Evolutionary conservation across 2,329 filamentous ascomycete genomes (phyloP), one percentile per base, ranked within the genome.

Genomic region (Botrytis byssoidea): DNA sequence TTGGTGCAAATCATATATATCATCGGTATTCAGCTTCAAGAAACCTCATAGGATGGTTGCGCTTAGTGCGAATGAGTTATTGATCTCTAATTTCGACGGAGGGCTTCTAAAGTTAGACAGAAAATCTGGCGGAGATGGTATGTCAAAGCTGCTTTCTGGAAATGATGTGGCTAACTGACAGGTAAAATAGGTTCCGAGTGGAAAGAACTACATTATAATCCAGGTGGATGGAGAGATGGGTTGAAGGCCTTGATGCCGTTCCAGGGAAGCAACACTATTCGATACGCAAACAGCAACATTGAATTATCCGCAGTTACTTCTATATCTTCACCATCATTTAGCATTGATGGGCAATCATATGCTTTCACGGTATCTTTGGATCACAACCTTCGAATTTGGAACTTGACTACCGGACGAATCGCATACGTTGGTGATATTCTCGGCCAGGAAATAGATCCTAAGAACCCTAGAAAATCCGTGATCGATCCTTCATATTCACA

Each of bases 351-450:
- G 5, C 81, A 87, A 32, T 83, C 87, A 14, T 91, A 89, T 77
- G 85, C 88, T 2, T 93, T 97, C 78, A 95, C 95, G 0, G 89
- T 97, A 67, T 96, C 93, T 76, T 85, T 99, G 74, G 95, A 99
- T 78, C 95, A 99, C 81, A 91, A 90, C 18, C 84, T 99, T 80
- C 91, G 94, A 79, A 90, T 96, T 57, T 98, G 96, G 95, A 96
- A 97, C 80, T 86, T 95, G 46, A 85, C 89, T n/a, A 93, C 89
- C 57, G 95, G 95, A 65, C 92, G 91, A 80, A 88, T 97, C 72
- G 88, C 93, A 8, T 89, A 90, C 73, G 91, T 91, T 9, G 90
- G 90, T 77, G 95, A 99, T 82, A 86, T 99, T 46, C 83, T 98
- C 25, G 90, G 92, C 77, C 87, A 90, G 32, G 85, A 88, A 46